A percentile compares a stretch with the other conserved stretches of the same genome.
phyloP scores from a whole-genome alignment of 306 rosid genomes.

The Begonia peltatifolia region DNA sequence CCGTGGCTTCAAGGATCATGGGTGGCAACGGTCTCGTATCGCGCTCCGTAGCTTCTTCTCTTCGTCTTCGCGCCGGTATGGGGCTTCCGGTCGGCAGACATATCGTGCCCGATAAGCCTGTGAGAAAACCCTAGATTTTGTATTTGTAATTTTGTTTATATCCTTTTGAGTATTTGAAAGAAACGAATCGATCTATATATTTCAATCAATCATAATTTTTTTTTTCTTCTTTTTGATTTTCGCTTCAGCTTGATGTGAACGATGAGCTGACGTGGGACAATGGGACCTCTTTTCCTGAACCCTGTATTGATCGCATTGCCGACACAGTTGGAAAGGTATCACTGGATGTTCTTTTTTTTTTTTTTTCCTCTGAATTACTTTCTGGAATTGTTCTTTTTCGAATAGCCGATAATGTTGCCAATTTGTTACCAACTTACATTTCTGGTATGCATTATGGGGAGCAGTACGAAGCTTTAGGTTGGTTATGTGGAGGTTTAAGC shows the following conservation, averaged over 20 bases:
- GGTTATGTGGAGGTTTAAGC: constrained; percentile 87
- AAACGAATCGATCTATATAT: background rate
- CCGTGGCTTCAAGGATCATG: constrained; percentile 55
- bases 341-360: constrained; percentile 4
- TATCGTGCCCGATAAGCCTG: constrained; percentile 77
- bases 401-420: no score
- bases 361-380: background rate
- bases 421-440: background rate
- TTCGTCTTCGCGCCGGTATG: constrained; percentile 75
- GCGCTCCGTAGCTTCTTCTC: constrained; percentile 64
- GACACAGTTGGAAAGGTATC: constrained; percentile 82
- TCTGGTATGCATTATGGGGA: background rate
- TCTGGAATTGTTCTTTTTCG: no score
- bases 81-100: constrained; percentile 85
- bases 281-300: constrained; percentile 85
- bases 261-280: constrained; percentile 94
- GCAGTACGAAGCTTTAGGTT: constrained; percentile 91
- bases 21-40: constrained; percentile 71
- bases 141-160: background rate
- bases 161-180: background rate
- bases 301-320: constrained; percentile 93
- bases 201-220: background rate
- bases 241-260: constrained; percentile 44
- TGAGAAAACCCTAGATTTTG: constrained; percentile 12
- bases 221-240: background rate